Base-by-base conservation (phyloP, 371 early-diverging fungal species). In the Funneliformis caledonium region DNA sequence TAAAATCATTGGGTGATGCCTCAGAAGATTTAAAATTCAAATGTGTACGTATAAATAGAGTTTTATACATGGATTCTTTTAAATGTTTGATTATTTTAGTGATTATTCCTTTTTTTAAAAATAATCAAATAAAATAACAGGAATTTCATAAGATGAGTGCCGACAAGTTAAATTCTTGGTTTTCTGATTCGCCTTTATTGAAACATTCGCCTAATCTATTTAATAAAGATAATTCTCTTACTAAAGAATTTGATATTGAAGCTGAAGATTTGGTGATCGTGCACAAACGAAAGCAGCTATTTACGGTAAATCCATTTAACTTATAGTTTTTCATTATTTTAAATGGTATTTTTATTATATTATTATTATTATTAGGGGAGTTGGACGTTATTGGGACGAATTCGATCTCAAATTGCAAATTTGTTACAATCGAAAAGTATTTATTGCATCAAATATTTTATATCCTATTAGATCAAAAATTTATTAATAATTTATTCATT, bases 381-480 rank as follows among this genome's bases (percentile, higher is more conserved):
- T 19, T 93, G 93, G 76, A 97, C 97, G 0, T 84, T 89, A 6
- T 87, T 95, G 82, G 97, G 96, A 3, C 90, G 94, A 26, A 84
- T 92, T 45, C 91, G 96, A 37, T 85, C 93, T 48, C 88, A 90
- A 45, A 78, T 90, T 3, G 90, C 92, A 1, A 87, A 86, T 47
- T 12, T 87, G 3, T 83, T 96, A 61, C 88, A 90, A 67, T 83
- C 86, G 16, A 92, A 91, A 81, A 91, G 92, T 83, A 70, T 62
- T 78, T 62, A 9, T 83, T 37, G 16, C 19, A 22, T 69, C 43
- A 45, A 19, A 48, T 45, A 26, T 5, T 67, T 16, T 65, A 48
- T n/a, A 10, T 61, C 31, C 26, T 48, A 48, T n/a, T 12, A 56
- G 59, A 43, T 26, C 26, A 14, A 64, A 73, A 42, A 47, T 26